Conservation (phyloP, 306 rosid genomes). For the Cicer chorassanicum region DNA sequence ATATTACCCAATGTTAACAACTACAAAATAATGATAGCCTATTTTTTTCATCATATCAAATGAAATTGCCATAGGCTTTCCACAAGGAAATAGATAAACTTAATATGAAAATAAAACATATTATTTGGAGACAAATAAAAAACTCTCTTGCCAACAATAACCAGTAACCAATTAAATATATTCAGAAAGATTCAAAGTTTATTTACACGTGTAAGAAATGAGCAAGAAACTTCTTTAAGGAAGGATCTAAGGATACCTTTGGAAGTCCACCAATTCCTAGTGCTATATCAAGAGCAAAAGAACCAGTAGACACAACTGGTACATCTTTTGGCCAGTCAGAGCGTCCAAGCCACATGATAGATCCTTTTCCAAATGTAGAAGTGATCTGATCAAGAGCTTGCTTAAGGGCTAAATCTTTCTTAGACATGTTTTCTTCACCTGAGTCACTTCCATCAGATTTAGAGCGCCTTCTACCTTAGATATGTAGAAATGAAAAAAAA, state of each 20-base stretch:
- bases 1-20: not conserved
- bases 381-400: conserved; percentile 95
- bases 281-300: conserved; percentile 80
- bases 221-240: conserved; percentile 31
- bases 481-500: conserved; percentile 30
- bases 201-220: conserved; percentile 22
- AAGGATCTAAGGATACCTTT: conserved; percentile 62
- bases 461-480: conserved; percentile 65
- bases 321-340: conserved; percentile 53
- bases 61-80: not conserved
- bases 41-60: not conserved
- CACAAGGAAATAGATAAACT: conserved; percentile 7
- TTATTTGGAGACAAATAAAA: conserved; percentile 10
- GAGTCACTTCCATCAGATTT: conserved; percentile 81
- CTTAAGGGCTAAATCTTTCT: conserved; percentile 80
- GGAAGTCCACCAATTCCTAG: conserved; percentile 91
- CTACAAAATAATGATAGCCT: not conserved
- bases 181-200: conserved; percentile 7
- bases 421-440: conserved; percentile 67
- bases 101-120: conserved; percentile 15
- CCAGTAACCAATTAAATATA: conserved; percentile 3
- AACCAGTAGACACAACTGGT: conserved; percentile 87
- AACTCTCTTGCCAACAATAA: not conserved
- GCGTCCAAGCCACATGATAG: conserved; percentile 97
- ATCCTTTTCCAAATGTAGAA: conserved; percentile 83